These are phyloP conservation scores for Monilinia fructicola DNA, from an alignment of 2,329 filamentous ascomycete genomes.

Conservation along the genomic window DNA sequence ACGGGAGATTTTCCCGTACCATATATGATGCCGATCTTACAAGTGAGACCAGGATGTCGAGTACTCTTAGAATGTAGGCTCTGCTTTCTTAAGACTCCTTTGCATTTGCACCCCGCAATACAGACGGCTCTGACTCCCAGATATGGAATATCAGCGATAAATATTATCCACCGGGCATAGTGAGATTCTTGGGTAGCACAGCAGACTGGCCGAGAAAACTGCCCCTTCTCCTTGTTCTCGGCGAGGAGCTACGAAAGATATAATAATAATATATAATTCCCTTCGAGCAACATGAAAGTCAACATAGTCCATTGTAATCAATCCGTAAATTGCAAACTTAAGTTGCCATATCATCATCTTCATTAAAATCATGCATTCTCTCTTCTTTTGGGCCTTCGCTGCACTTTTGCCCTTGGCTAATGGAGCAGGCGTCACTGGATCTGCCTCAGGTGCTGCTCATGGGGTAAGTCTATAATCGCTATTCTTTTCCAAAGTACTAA, in stretches of 20 bases:
- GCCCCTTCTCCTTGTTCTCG: background rate
- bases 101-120: background rate
- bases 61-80: background rate
- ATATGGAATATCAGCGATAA: background rate
- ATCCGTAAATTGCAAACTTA: background rate
- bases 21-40: background rate
- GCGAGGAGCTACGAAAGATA: background rate
- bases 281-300: background rate
- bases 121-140: background rate
- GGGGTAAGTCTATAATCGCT: conserved; percentile 5
- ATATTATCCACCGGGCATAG: conserved; percentile 9
- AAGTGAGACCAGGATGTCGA: background rate
- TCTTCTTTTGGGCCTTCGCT: conserved; percentile 10
- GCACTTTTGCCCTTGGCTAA: conserved; percentile 14
- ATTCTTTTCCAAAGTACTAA: background rate
- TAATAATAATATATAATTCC: background rate
- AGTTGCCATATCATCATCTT: background rate
- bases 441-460: conserved; percentile 16
- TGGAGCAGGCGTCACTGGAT: conserved; percentile 16
- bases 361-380: conserved; percentile 2
- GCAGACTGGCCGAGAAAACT: no score
- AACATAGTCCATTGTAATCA: background rate
- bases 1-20: background rate
- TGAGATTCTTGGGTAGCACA: background rate
- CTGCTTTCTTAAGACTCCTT: background rate